Base-by-base conservation (phyloP, 768 basidiomycete genomes). In the Dioszegia hungarica region DNA sequence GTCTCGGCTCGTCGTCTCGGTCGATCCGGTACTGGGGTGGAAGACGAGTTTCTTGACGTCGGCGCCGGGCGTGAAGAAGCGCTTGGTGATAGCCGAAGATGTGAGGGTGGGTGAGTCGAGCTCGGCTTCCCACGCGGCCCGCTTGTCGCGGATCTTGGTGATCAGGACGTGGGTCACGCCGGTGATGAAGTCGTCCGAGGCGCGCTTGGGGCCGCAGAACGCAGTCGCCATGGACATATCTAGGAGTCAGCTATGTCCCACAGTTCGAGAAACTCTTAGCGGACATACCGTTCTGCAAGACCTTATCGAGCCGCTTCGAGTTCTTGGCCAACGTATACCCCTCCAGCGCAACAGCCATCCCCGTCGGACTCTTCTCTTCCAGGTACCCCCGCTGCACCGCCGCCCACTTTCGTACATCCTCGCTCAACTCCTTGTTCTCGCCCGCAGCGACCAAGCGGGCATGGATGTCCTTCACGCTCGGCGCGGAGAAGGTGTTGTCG, bases 221-320 rank as follows among this genome's bases (percentile, higher is more conserved):
- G 90, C 91, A 31, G 87, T 84, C 19, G 90, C 92, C 68, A 97
- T 87, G 64, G 83, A 83, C 62, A 92, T 79, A 70, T 98, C 68
- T 70, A 29, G 14, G 22, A 27, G 14, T 38, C 22, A 51, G 45
- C 25, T 46, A 46, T 20, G 9, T 19, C 27, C 27, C 11, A 24
- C 5, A 29, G 25, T 17, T 2, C 9, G 9, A 6, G 20, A 25
- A 15, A 46, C 9, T 2, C 9, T 6, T 12, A 17, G 15, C 29
- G 25, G 33, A 60, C 64, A 44, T 27, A 67, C 63, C 94, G 85
- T 88, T 90, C 62, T 86, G 78, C 58, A 98, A 79, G 1, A 83
- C 84, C 56, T 87, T 80, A 5, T 80, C 78, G 37, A 98, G 79
- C 1, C 81, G 72, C 80, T 63, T 62, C 2, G 85, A 76, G 1